Evolutionary conservation across 441 rosid genomes (phyloP).

Genomic region (Erodium moschatum): DNA sequence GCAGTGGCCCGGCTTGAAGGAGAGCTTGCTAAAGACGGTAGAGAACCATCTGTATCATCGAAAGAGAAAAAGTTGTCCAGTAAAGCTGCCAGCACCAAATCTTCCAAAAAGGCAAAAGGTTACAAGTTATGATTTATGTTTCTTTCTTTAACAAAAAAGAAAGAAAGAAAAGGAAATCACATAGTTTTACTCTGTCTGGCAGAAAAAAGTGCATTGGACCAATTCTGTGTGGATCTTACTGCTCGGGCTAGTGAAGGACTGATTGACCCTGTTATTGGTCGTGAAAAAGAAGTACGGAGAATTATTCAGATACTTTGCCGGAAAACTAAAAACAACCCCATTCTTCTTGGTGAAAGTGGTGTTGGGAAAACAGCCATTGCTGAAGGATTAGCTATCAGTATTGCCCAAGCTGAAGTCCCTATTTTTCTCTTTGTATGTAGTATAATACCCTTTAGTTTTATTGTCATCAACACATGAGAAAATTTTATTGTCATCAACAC

Average conservation of each 20-base stretch:
- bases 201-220: conserved; percentile 76
- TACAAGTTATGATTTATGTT: conserved; percentile 7
- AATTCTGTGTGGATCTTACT: conserved; percentile 88
- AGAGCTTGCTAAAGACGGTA: conserved; percentile 84
- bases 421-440: conserved; percentile 53
- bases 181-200: conserved; percentile 19
- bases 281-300: conserved; percentile 57
- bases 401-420: conserved; percentile 56
- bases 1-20: conserved; percentile 74
- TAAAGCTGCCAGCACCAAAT: conserved; percentile 35
- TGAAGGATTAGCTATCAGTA: conserved; percentile 60
- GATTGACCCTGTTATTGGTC: conserved; percentile 69
- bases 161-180: conserved; percentile 16
- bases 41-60: conserved; percentile 50
- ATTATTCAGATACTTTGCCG: conserved; percentile 64
- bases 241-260: conserved; percentile 52
- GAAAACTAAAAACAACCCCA: conserved; percentile 61
- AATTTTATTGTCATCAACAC: conserved; percentile 21
- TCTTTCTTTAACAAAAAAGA: conserved; percentile 13
- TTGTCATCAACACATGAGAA: background rate
- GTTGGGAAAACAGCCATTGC: conserved; percentile 82
- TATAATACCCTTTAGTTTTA: background rate
- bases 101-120: conserved; percentile 47
- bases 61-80: conserved; percentile 39
- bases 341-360: conserved; percentile 78